phyloP scores from a whole-genome alignment of 352 stramenopile species.

The Phytophthora pseudosyringae region DNA sequence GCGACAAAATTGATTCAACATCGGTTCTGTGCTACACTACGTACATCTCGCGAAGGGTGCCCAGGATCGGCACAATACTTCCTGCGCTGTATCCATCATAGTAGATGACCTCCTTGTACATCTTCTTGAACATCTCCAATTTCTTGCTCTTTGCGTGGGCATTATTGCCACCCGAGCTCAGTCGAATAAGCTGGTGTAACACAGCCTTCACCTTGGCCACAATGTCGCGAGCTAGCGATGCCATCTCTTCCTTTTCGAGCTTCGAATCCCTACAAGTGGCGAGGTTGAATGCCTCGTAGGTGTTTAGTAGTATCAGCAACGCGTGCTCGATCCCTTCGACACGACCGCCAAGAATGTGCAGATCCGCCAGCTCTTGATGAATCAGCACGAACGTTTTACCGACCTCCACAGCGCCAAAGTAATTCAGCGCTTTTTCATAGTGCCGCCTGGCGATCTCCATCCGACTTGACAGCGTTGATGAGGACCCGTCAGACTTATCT shows the following conservation, averaged over 20 bases:
- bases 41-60: constrained; percentile 67
- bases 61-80: constrained; percentile 59
- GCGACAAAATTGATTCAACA: background rate
- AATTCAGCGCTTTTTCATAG: constrained; percentile 85
- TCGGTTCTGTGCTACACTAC: background rate
- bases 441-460: constrained; percentile 87
- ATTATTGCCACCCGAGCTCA: constrained; percentile 36
- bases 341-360: constrained; percentile 72
- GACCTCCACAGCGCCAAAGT: constrained; percentile 74
- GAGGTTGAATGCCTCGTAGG: constrained; percentile 68
- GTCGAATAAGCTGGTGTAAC: constrained; percentile 70
- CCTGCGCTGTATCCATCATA: constrained; percentile 53
- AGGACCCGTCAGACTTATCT: constrained; percentile 18
- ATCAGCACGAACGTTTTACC: constrained; percentile 86
- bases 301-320: constrained; percentile 78
- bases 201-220: constrained; percentile 62
- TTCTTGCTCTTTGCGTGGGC: constrained; percentile 48
- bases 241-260: constrained; percentile 40
- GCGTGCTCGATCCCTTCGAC: constrained; percentile 82
- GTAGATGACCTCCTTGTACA: constrained; percentile 90
- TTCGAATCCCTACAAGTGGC: constrained; percentile 16
- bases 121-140: constrained; percentile 78
- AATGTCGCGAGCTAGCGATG: constrained; percentile 47
- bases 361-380: constrained; percentile 77
- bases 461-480: constrained; percentile 55